Base-by-base conservation (phyloP, 495 filamentous ascomycete species). In the Xylaria venustula region DNA sequence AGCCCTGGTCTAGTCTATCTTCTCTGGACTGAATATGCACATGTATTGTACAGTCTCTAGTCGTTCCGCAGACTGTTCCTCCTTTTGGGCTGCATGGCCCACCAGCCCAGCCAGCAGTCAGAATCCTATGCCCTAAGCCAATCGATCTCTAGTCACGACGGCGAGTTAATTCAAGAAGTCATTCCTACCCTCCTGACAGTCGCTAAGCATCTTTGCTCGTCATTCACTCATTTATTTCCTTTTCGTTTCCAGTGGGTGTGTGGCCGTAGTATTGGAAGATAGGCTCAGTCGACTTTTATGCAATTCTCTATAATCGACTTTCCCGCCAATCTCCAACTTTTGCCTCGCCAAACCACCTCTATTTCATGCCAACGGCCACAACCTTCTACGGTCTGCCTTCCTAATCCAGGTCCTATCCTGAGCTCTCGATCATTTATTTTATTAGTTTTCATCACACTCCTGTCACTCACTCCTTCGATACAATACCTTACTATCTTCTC, bases 81-180 rank as follows among this genome's bases (percentile, higher is more conserved):
- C 69, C 69, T 65, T 69, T 71, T 65, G 34, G 64, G 60, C 65
- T 60, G 69, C 69, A 67, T 69, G 64, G 57, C 69, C 42, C 46
- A 23, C 32, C 26, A 48, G 51, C 62, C n/a, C 47, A 61, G 62
- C 62, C 62, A 63, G 62, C 66, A 62, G 69, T 52, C 60, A 63
- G 54, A 63, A 60, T 63, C 64, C 56, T 55, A 62, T 64, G 56
- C 58, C 60, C 57, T 57, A 65, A 64, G 66, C 69, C 69, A 71
- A 71, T 71, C 69, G 69, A 66, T 67, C 64, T 6, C 61, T 48
- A 64, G 41, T 62, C 61, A 48, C 45, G 48, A 59, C 62, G 57
- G 45, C 42, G 63, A 46, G 42, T 60, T 61, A 62, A 51, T 65
- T 65, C 67, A 68, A 66, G 66, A 71, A 68, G 63, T 64, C 63